Percentiles rank a stretch among this genome's conserved stretches.
Evolutionary conservation across 345 rosid species (phyloP).

Genomic region (Salix dunnii): DNA sequence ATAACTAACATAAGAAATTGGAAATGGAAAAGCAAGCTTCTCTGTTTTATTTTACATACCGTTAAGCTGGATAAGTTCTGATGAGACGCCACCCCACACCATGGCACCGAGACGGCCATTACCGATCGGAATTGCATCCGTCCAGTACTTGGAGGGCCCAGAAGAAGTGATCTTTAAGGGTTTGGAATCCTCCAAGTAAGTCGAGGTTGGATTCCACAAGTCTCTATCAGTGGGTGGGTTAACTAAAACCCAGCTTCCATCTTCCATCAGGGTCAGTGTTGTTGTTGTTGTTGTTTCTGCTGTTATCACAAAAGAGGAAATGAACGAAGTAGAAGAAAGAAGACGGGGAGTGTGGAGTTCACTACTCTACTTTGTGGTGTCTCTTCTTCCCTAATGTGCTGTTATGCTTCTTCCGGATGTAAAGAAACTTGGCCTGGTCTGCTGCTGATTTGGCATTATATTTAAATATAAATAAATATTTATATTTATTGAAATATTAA

Average conservation of each 20-base stretch:
- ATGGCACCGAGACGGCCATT: conserved; percentile 20
- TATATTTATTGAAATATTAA: no score
- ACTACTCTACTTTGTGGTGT: no score
- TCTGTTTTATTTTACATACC: neutral
- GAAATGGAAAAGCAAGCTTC: neutral
- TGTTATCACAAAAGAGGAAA: neutral
- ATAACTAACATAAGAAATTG: neutral
- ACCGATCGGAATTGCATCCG: conserved; percentile 16
- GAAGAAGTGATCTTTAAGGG: conserved; percentile 7
- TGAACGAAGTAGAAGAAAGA: neutral
- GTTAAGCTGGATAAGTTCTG: conserved; percentile 13
- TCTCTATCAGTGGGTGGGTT: neutral
- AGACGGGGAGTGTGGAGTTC: neutral
- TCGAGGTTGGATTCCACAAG: conserved; percentile 1
- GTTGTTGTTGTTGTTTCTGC: no score
- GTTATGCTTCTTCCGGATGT: no score
- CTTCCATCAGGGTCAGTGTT: neutral
- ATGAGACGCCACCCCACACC: conserved; percentile 14
- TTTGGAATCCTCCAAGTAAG: neutral
- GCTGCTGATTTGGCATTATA: no score
- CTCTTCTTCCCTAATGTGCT: no score
- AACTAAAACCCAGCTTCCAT: conserved; percentile 7
- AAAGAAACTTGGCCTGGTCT: no score
- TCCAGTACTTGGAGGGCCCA: conserved; percentile 12
- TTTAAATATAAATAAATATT: no score